These are phyloP conservation scores for Ophiostoma fasciatum DNA, from an alignment of 2,329 filamentous ascomycete genomes.

Conservation along the genomic window DNA sequence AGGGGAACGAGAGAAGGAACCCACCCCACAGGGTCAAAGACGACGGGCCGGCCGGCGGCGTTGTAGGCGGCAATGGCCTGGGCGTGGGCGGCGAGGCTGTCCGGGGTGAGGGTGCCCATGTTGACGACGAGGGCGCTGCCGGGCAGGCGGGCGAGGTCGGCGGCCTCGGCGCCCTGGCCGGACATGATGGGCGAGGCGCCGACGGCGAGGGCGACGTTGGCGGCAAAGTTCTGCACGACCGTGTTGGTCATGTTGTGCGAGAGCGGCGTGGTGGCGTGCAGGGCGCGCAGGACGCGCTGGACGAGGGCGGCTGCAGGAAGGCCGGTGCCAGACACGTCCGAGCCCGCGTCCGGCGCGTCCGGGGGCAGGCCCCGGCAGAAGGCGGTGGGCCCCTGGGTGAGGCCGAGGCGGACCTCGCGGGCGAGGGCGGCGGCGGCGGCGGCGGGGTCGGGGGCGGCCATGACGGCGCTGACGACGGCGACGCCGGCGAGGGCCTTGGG, in stretches of 20 bases:
- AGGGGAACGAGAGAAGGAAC: slow-evolving; percentile 13
- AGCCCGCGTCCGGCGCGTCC: background rate
- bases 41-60: slow-evolving; percentile 52
- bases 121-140: slow-evolving; percentile 77
- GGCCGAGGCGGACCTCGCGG: slow-evolving; percentile 30
- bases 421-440: slow-evolving; percentile 45
- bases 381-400: slow-evolving; percentile 2
- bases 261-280: slow-evolving; percentile 53
- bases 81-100: slow-evolving; percentile 55
- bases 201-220: slow-evolving; percentile 73
- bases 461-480: slow-evolving; percentile 79
- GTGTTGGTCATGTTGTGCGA: slow-evolving; percentile 97
- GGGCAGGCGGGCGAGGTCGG: slow-evolving; percentile 55
- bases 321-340: no score
- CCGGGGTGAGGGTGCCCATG: slow-evolving; percentile 80
- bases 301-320: no score
- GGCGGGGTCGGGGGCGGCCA: slow-evolving; percentile 55
- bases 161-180: slow-evolving; percentile 68
- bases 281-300: slow-evolving; percentile 35
- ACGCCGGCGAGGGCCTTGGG: slow-evolving; percentile 59
- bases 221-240: slow-evolving; percentile 89
- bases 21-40: slow-evolving; percentile 79
- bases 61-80: slow-evolving; percentile 75
- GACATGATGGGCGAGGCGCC: slow-evolving; percentile 93
- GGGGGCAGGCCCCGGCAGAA: slow-evolving; percentile 4